phyloP scores from a whole-genome alignment of 495 filamentous ascomycete species.

The Bacidia gigantensis region DNA sequence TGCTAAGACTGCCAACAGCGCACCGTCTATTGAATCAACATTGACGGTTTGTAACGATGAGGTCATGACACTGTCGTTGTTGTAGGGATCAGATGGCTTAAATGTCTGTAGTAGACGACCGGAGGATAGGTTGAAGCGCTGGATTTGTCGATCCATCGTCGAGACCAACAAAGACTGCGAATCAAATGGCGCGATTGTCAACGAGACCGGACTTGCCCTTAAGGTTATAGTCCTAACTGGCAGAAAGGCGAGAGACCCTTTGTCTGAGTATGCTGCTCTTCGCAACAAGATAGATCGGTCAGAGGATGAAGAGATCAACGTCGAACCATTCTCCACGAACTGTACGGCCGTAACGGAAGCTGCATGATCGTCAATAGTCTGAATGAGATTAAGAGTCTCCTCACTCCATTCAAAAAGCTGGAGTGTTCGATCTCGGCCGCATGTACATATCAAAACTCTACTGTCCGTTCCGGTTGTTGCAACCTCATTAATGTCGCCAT shows the following conservation, averaged over 20 bases:
- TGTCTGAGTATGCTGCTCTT: constrained; percentile 46
- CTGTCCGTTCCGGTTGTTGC: constrained; percentile 41
- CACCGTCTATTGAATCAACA: constrained; percentile 21
- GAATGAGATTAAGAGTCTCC: constrained; percentile 43
- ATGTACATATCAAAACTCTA: constrained; percentile 54
- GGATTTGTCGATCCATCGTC: constrained; percentile 67
- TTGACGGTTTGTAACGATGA: constrained; percentile 53
- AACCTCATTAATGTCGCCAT: constrained; percentile 73
- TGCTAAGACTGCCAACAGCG: constrained; percentile 51
- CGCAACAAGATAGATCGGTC: constrained; percentile 76
- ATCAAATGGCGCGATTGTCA: constrained; percentile 51
- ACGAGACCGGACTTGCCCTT: constrained; percentile 75
- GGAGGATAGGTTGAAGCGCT: constrained; percentile 56
- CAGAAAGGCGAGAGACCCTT: constrained; percentile 59
- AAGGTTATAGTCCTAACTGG: constrained; percentile 60
- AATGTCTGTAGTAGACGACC: constrained; percentile 62
- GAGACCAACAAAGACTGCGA: constrained; percentile 55
- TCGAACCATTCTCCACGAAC: constrained; percentile 50
- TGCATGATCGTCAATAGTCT: constrained; percentile 69
- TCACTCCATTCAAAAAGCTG: constrained; percentile 62
- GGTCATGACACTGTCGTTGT: constrained; percentile 68
- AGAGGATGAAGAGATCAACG: constrained; percentile 70
- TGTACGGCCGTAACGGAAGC: constrained; percentile 50
- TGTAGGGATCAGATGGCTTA: constrained; percentile 64
- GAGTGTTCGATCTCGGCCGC: constrained; percentile 75